Percentiles rank a stretch among this genome's conserved stretches.
These are phyloP conservation scores for Sarocladiaceae sp. DNA, from an alignment of 2,329 filamentous ascomycete species.

Conservation along the genomic window DNA sequence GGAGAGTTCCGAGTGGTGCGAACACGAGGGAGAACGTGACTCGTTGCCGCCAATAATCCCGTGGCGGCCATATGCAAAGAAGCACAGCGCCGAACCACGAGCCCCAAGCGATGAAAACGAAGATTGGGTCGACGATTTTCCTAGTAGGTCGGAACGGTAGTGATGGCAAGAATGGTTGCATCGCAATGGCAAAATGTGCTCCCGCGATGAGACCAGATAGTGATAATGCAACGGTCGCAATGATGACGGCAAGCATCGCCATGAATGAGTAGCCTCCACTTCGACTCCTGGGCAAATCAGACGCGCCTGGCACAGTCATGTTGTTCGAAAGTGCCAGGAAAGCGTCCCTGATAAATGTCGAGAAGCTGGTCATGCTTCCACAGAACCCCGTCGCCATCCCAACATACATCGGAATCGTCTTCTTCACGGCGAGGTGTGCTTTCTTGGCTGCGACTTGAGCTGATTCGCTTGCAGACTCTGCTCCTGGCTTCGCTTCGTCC, in stretches of 20 bases:
- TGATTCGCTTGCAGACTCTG: conserved; percentile 26
- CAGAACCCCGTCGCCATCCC: conserved; percentile 85
- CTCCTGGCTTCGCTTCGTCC: background rate
- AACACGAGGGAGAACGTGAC: conserved; percentile 77
- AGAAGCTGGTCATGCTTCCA: conserved; percentile 87
- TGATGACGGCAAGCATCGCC: conserved; percentile 71
- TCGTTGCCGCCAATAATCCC: conserved; percentile 70
- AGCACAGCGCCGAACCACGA: conserved; percentile 76
- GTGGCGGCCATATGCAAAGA: conserved; percentile 67
- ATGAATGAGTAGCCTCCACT: conserved; percentile 79
- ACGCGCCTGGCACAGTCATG: conserved; percentile 38
- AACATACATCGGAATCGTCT: conserved; percentile 83
- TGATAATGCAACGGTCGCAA: conserved; percentile 68
- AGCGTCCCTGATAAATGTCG: conserved; percentile 73
- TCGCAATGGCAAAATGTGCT: conserved; percentile 65
- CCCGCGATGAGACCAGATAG: conserved; percentile 67
- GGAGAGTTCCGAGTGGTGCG: conserved; percentile 73
- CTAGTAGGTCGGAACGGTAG: conserved; percentile 55
- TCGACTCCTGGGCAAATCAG: conserved; percentile 38
- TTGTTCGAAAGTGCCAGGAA: conserved; percentile 79
- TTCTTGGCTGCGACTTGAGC: conserved; percentile 33
- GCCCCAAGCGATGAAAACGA: conserved; percentile 63
- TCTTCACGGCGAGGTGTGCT: conserved; percentile 64
- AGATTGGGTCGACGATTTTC: conserved; percentile 57
- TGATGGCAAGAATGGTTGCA: conserved; percentile 55